phyloP scores from a whole-genome alignment of 495 filamentous ascomycete species.

The Neurospora sp. region DNA sequence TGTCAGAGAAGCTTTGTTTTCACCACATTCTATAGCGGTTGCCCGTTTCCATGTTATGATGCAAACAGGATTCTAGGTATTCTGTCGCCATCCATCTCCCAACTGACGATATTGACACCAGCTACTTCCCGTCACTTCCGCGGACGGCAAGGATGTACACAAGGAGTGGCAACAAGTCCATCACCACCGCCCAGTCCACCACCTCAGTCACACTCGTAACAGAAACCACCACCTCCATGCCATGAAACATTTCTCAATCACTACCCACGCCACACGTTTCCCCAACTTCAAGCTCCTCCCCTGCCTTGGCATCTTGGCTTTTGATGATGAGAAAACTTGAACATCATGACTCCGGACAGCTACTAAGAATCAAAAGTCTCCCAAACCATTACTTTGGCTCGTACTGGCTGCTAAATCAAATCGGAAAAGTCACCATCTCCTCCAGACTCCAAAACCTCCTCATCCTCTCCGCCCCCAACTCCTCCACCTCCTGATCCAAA shows the following conservation, averaged over 20 bases:
- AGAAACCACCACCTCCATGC: background rate
- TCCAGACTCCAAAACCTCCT: slow-evolving; percentile 67
- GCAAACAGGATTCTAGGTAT: background rate
- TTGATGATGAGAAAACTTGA: background rate
- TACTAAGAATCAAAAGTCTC: too few relatives aligned
- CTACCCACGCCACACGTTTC: background rate
- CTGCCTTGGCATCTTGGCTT: background rate
- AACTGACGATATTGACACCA: background rate
- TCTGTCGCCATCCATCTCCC: background rate
- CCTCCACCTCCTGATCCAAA: slow-evolving; percentile 62
- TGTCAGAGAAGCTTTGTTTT: background rate
- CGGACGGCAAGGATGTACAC: background rate
- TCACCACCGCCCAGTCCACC: background rate
- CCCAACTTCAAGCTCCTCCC: background rate
- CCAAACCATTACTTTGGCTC: background rate
- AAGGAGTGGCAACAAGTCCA: background rate
- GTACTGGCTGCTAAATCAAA: slow-evolving; percentile 29
- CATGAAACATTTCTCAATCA: background rate
- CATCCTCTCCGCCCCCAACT: slow-evolving; percentile 77
- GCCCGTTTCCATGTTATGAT: background rate
- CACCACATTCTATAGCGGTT: background rate
- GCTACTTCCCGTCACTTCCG: background rate
- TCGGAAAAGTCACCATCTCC: slow-evolving; percentile 65
- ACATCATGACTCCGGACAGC: background rate
- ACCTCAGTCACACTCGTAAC: background rate